These are phyloP conservation scores for Forsythia suspensa DNA, from an alignment of 257 asterid genomes.

Conservation along the genomic window DNA sequence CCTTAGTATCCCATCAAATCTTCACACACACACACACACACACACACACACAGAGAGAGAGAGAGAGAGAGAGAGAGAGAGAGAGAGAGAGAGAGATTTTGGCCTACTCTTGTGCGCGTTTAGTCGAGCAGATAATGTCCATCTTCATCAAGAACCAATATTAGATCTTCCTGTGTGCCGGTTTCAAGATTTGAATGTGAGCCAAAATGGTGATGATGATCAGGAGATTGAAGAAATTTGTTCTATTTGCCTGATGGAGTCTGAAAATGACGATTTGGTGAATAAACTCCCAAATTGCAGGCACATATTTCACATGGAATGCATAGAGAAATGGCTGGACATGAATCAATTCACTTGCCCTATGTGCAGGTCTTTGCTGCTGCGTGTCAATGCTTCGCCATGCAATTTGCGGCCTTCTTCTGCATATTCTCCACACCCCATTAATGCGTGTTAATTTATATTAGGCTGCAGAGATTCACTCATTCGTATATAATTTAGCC, in stretches of 20 bases:
- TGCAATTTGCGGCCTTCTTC: slow-evolving; percentile 21
- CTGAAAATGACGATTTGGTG: slow-evolving; percentile 45
- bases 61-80: too few relatives aligned
- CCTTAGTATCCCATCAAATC: too few relatives aligned
- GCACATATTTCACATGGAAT: slow-evolving; percentile 58
- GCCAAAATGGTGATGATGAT: neutral
- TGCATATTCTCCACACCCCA: neutral
- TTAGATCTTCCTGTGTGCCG: neutral
- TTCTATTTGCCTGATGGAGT: slow-evolving; percentile 60
- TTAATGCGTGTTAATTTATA: neutral
- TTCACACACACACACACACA: too few relatives aligned
- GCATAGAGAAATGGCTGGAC: slow-evolving; percentile 59
- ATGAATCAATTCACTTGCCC: slow-evolving; percentile 66
- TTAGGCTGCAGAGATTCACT: neutral
- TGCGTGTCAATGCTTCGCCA: slow-evolving; percentile 31
- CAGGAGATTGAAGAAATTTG: slow-evolving; percentile 29
- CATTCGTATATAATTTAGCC: too few relatives aligned
- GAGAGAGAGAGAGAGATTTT: neutral
- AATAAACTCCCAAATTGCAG: slow-evolving; percentile 48
- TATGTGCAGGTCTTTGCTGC: slow-evolving; percentile 52
- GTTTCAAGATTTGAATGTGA: slow-evolving; percentile 14
- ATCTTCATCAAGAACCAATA: neutral
- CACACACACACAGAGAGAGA: too few relatives aligned
- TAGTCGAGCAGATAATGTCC: neutral
- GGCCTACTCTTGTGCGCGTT: neutral